Conservation (phyloP, 2,329 filamentous ascomycete species). For the Xylaria sp. region DNA sequence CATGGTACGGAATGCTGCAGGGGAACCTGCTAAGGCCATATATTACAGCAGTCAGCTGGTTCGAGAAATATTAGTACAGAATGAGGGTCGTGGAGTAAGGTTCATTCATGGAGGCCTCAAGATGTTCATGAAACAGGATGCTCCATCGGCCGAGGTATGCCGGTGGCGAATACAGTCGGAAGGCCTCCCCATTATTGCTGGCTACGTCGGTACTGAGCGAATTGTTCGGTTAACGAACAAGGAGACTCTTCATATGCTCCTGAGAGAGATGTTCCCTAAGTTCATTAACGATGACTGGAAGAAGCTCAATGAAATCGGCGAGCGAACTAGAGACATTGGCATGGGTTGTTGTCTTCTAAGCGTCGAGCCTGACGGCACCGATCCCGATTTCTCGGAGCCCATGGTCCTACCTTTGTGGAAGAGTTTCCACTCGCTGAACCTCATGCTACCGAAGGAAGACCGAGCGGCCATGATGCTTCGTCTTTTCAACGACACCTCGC, state of each 20-base stretch:
- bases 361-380: constrained; percentile 77
- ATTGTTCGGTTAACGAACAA: constrained; percentile 80
- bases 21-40: constrained; percentile 90
- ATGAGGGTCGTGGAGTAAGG: constrained; percentile 91
- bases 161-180: constrained; percentile 96
- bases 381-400: constrained; percentile 72
- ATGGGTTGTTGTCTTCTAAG: constrained; percentile 94
- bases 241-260: constrained; percentile 81
- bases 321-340: constrained; percentile 78
- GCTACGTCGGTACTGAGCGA: constrained; percentile 84
- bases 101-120: constrained; percentile 97
- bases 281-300: constrained; percentile 79
- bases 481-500: constrained; percentile 89
- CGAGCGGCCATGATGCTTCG: constrained; percentile 90
- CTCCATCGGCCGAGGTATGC: constrained; percentile 86
- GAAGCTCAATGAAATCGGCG: constrained; percentile 86
- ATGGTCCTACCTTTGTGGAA: constrained; percentile 96
- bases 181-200: constrained; percentile 89
- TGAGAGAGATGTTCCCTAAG: constrained; percentile 97
- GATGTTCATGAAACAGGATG: constrained; percentile 99
- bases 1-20: constrained; percentile 93
- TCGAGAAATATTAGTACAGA: constrained; percentile 84
- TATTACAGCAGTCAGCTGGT: constrained; percentile 93
- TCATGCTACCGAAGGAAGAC: constrained; percentile 99
- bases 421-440: constrained; percentile 88